Evolutionary conservation across 305 asterid genomes (phyloP).

Genomic region (Stenogyne calaminthoides): DNA sequence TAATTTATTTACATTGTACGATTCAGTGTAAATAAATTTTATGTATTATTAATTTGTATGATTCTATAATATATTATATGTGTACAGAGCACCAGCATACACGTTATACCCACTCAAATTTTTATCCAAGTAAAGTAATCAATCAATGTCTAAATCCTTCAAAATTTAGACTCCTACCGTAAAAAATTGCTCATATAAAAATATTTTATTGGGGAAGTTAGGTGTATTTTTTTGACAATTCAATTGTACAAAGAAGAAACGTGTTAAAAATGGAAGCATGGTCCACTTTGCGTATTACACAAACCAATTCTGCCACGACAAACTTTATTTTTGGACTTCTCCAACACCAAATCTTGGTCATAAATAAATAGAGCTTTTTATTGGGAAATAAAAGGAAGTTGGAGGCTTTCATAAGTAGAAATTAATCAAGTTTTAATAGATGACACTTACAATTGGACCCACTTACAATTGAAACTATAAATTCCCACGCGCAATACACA

Average conservation of each 20-base stretch:
- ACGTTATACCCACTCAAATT: no score
- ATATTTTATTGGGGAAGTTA: not conserved
- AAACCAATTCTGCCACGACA: not conserved
- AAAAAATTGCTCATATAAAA: not conserved
- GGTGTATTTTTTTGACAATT: no score
- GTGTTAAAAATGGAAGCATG: slow-evolving; percentile 12
- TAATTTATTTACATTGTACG: no score
- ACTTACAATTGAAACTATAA: not conserved
- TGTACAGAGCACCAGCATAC: no score
- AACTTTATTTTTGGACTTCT: not conserved
- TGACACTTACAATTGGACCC: not conserved
- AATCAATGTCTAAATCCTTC: not conserved
- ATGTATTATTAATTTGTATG: no score
- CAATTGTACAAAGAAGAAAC: no score
- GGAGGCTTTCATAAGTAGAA: not conserved
- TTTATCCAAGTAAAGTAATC: no score
- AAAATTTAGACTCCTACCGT: not conserved
- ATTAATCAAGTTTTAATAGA: not conserved
- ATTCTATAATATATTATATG: no score
- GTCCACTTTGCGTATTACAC: slow-evolving; percentile 6
- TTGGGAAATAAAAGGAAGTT: not conserved
- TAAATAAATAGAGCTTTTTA: not conserved
- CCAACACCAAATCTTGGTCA: not conserved
- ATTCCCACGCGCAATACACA: no score
- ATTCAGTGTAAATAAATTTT: no score